A percentile compares a stretch with the other conserved stretches of the same genome.
These are phyloP conservation scores for Fusarium pseudograminearum DNA, from an alignment of 2,329 filamentous ascomycete genomes.

Conservation along the genomic window DNA sequence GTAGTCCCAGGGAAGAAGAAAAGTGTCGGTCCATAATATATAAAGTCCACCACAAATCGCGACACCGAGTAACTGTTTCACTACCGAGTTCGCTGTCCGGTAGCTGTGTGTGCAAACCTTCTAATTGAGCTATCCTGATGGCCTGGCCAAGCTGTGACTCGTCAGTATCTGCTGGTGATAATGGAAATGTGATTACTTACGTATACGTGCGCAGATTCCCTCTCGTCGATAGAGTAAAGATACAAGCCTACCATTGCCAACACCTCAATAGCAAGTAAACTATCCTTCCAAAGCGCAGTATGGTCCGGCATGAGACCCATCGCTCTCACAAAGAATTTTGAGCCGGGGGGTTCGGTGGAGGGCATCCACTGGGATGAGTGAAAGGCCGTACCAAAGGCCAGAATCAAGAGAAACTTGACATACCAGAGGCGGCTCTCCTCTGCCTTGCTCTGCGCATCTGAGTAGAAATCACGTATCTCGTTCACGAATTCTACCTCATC, in stretches of 20 bases:
- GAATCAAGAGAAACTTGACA: constrained; percentile 62
- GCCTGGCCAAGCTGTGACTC: constrained; percentile 53
- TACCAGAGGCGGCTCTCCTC: constrained; percentile 57
- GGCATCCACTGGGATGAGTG: constrained; percentile 35
- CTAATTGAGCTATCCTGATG: constrained; percentile 56
- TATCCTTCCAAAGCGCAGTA: constrained; percentile 52
- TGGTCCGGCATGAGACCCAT: constrained; percentile 55
- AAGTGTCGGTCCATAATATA: constrained; percentile 57
- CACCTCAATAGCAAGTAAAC: constrained; percentile 54
- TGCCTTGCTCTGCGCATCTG: constrained; percentile 37
- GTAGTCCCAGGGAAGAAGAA: constrained; percentile 54
- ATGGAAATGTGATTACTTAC: constrained; percentile 18
- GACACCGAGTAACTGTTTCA: constrained; percentile 50
- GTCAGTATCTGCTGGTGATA: not conserved
- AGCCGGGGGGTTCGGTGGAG: constrained; percentile 50
- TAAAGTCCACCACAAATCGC: constrained; percentile 57
- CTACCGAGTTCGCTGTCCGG: constrained; percentile 52
- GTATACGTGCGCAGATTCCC: constrained; percentile 51
- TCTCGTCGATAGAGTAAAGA: constrained; percentile 54
- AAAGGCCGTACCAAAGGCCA: constrained; percentile 55
- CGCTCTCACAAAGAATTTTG: constrained; percentile 50
- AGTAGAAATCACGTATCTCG: constrained; percentile 46
- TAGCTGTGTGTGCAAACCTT: constrained; percentile 56
- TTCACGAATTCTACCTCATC: constrained; percentile 50
- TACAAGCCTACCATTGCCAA: constrained; percentile 54